Base-by-base conservation (phyloP, 805 yeast species). In the Candida coleopterorum region DNA sequence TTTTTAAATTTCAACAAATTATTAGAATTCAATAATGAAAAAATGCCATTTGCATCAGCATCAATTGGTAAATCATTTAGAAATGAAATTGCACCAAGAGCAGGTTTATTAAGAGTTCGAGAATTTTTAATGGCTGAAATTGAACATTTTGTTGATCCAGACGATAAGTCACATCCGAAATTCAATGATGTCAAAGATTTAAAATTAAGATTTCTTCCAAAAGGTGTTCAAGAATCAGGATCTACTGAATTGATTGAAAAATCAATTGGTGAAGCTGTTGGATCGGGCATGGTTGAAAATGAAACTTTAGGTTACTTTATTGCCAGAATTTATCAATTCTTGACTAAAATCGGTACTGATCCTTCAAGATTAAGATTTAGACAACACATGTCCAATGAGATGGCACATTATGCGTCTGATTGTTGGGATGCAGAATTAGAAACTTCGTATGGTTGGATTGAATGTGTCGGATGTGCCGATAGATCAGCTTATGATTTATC, bases 391-490 rank as follows among this genome's bases (percentile, higher is more conserved):
- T 74, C 81, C 51, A 93, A 93, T 61, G 99, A 93, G 72, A 93
- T 93, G 99, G 99, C 99, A 14, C 99, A 93, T 64, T 93, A 93
- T 63, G 98, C 98, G 42, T 81, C 95, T 49, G 99, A 93, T 70
- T 93, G 99, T 74, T 93, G 99, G 99, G 99, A 93, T 69, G 97
- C 95, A 47, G 99, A 93, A 72, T 74, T 93, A 54, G 81, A 85
- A 52, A 81, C 96, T 29, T 86, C 96, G 23, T 93, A 87, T 54
- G 99, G 99, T 53, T 93, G 99, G 99, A 85, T 93, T 53, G 99
- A 93, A 72, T 94, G 98, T 80, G 97, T 93, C 60, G 99, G 99
- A 50, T 93, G 97, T 72, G 99, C 99, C 47, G 99, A 93, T 69
- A 81, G 99, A 72, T 85, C 96, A 31, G 99, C 99, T 28, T 93